phyloP scores from a whole-genome alignment of 306 rosid genomes.

The Castanea mollissima region DNA sequence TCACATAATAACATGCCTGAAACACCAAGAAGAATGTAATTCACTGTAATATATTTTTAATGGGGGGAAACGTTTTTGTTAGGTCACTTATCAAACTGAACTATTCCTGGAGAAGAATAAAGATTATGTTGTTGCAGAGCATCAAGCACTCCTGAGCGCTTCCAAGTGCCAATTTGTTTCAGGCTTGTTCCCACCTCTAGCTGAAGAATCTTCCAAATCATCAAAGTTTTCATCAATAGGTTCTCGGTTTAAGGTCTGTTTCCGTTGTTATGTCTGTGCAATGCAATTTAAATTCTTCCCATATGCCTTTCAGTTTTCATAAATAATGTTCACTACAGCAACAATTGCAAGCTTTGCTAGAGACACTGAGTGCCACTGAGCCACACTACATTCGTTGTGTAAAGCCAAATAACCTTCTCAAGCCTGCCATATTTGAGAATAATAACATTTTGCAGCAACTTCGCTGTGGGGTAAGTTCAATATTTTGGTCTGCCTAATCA shows the following conservation, averaged over 20 bases:
- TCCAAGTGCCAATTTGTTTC: constrained; percentile 85
- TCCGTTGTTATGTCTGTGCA: constrained; percentile 8
- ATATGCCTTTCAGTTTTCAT: constrained; percentile 14
- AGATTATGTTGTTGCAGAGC: constrained; percentile 95
- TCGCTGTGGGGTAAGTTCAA: constrained; percentile 78
- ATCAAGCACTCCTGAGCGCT: constrained; percentile 74
- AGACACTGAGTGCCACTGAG: constrained; percentile 85
- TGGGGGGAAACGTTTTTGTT: constrained; percentile 20
- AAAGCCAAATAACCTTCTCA: constrained; percentile 91
- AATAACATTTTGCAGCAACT: constrained; percentile 79
- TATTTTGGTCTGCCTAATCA: constrained; percentile 14
- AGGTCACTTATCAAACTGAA: constrained; percentile 97
- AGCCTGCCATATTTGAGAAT: constrained; percentile 86
- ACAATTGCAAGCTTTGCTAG: constrained; percentile 94
- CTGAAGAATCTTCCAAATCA: constrained; percentile 85
- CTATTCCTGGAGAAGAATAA: constrained; percentile 92
- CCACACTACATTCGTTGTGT: constrained; percentile 95
- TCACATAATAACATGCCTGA: neutral
- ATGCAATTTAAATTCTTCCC: constrained; percentile 1
- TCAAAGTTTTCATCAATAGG: constrained; percentile 93
- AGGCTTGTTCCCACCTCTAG: constrained; percentile 75
- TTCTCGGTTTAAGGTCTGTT: constrained; percentile 73
- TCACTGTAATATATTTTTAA: neutral
- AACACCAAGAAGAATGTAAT: neutral
- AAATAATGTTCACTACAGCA: constrained; percentile 42